These are phyloP conservation scores for Plasmodium reichenowi DNA, from an alignment of 169 alveolate genomes.

Conservation along the genomic window DNA sequence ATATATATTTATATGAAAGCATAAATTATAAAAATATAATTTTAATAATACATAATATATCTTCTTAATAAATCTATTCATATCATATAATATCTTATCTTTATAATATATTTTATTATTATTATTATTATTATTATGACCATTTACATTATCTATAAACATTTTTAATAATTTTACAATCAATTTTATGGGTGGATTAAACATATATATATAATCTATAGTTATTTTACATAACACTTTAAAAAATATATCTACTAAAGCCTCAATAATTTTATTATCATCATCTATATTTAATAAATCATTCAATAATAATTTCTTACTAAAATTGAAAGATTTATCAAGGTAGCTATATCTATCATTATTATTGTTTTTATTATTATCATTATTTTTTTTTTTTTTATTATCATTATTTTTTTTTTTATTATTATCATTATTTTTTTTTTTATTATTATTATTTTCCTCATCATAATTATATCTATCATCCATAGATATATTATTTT, in stretches of 20 bases:
- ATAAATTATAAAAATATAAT: conserved; percentile 37
- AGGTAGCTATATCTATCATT: background rate
- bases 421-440: no score
- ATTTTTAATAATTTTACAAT: conserved; percentile 20
- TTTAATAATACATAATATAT: conserved; percentile 10
- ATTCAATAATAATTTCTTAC: background rate
- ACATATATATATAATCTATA: conserved; percentile 47
- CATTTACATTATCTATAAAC: conserved; percentile 13
- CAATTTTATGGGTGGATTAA: conserved; percentile 37
- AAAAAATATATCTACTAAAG: conserved; percentile 20
- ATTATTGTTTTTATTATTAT: background rate
- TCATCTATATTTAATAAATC: conserved; percentile 7
- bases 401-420: no score
- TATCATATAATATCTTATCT: background rate
- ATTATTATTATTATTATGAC: background rate
- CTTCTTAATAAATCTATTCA: conserved; percentile 27
- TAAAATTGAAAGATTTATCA: background rate
- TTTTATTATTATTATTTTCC: no score
- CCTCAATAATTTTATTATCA: conserved; percentile 15
- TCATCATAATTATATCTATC: background rate
- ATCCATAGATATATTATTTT: background rate
- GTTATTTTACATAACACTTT: conserved; percentile 23
- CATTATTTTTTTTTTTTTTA: background rate
- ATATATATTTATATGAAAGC: conserved; percentile 6
- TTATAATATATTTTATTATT: background rate